Conservation (phyloP, 176 grass and related monocot species). For the Ampelocalamus luodianensis region DNA sequence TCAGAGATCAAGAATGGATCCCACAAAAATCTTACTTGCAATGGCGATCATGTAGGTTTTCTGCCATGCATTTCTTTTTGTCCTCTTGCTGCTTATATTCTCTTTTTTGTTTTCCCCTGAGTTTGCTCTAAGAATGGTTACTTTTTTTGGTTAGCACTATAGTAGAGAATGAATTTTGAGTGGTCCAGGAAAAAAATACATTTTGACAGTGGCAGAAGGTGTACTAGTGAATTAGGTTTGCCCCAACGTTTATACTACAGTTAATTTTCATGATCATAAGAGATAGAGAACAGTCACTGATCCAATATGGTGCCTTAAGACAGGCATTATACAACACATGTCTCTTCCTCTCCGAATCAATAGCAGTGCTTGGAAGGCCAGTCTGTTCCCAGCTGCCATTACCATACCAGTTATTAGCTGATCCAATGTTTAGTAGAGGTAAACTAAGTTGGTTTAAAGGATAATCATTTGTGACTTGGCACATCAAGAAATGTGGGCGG, state of each 20-base stretch:
- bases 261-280: constrained; percentile 34
- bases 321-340: neutral
- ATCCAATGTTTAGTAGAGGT: neutral
- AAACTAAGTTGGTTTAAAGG: neutral
- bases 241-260: constrained; percentile 3
- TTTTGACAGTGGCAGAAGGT: neutral
- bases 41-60: constrained; percentile 85
- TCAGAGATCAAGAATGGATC: constrained; percentile 86
- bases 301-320: neutral
- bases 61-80: constrained; percentile 8
- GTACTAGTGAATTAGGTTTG: constrained; percentile 12
- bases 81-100: neutral
- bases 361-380: neutral
- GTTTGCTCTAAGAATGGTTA: neutral
- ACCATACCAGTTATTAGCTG: neutral
- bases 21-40: constrained; percentile 86
- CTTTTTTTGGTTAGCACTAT: constrained; percentile 12
- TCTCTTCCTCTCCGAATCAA: constrained; percentile 8
- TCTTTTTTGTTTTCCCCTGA: constrained; percentile 13
- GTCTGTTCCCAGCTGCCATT: neutral
- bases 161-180: constrained; percentile 13
- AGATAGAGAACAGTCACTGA: neutral
- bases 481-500: neutral
- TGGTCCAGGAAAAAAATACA: neutral
- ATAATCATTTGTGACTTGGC: neutral